Conservation (phyloP, 768 basidiomycete species). For the Phlegmacium glaucopus region DNA sequence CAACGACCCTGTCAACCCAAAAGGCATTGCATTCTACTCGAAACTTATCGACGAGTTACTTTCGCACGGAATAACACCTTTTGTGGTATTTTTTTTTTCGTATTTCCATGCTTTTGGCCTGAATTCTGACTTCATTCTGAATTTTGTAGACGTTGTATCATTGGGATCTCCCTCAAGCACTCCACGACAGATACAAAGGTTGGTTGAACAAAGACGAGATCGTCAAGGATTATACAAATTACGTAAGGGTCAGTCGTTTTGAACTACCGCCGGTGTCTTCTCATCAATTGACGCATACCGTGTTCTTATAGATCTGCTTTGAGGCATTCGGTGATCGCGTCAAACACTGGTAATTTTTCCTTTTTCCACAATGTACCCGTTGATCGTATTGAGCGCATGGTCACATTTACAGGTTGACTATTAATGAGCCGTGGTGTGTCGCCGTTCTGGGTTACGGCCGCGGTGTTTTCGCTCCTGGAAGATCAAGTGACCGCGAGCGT, state of each 20-base stretch:
- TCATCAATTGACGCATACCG: slow-evolving; percentile 13
- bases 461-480: slow-evolving; percentile 69
- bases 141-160: slow-evolving; percentile 61
- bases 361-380: slow-evolving; percentile 12
- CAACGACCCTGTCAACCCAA: slow-evolving; percentile 67
- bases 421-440: slow-evolving; percentile 77
- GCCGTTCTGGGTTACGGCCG: slow-evolving; percentile 68
- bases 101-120: not conserved
- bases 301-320: slow-evolving; percentile 55
- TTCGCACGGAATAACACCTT: slow-evolving; percentile 60
- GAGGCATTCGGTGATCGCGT: slow-evolving; percentile 73
- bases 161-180: slow-evolving; percentile 76
- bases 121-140: not conserved
- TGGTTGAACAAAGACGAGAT: slow-evolving; percentile 75
- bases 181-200: slow-evolving; percentile 72
- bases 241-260: slow-evolving; percentile 44
- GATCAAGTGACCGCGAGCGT: slow-evolving; percentile 59
- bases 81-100: slow-evolving; percentile 51
- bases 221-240: slow-evolving; percentile 59
- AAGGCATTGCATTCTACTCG: slow-evolving; percentile 69
- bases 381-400: slow-evolving; percentile 12
- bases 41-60: slow-evolving; percentile 67
- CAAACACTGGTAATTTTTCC: slow-evolving; percentile 55
- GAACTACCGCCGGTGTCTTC: slow-evolving; percentile 6
- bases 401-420: slow-evolving; percentile 52